These are phyloP conservation scores for Tulasnella sp. DNA, from an alignment of 768 basidiomycete genomes.

Conservation along the genomic window DNA sequence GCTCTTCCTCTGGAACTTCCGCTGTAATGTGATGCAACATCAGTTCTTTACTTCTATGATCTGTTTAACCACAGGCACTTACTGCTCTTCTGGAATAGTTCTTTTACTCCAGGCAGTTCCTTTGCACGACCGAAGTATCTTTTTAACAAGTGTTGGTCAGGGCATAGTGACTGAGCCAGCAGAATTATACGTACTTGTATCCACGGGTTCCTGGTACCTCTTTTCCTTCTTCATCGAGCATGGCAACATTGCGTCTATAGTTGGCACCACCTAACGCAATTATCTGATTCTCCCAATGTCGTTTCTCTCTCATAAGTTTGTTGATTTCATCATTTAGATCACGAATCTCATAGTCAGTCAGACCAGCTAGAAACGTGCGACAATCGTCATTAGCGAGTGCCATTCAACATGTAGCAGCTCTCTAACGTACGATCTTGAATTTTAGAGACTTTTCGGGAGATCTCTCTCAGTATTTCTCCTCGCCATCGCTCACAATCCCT, in stretches of 20 bases:
- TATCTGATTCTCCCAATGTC: slow-evolving; percentile 97
- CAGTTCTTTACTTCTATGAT: not conserved
- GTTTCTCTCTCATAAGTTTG: slow-evolving; percentile 84
- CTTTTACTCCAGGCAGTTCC: slow-evolving; percentile 87
- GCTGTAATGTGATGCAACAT: slow-evolving; percentile 17
- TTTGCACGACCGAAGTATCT: slow-evolving; percentile 97
- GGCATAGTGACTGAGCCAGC: not conserved
- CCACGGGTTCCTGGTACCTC: slow-evolving; percentile 95
- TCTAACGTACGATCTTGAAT: slow-evolving; percentile 76
- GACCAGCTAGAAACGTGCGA: slow-evolving; percentile 60
- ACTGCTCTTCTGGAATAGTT: slow-evolving; percentile 81
- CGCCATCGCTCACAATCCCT: slow-evolving; percentile 92
- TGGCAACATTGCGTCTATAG: slow-evolving; percentile 84
- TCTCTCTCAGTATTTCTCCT: slow-evolving; percentile 88
- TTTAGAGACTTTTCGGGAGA: slow-evolving; percentile 92
- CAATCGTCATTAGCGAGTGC: too few species aligned
- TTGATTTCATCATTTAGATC: slow-evolving; percentile 98
- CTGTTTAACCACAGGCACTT: slow-evolving; percentile 23
- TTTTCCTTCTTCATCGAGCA: slow-evolving; percentile 88
- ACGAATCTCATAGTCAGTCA: slow-evolving; percentile 91
- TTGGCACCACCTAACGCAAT: slow-evolving; percentile 93
- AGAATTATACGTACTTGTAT: slow-evolving; percentile 59
- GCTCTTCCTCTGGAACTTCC: slow-evolving; percentile 82
- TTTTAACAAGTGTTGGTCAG: not conserved
- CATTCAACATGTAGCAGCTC: not conserved